A percentile compares a stretch with the other conserved stretches of the same genome.
Evolutionary conservation across 345 rosid species (phyloP).

Genomic region (Clarkia xantiana): DNA sequence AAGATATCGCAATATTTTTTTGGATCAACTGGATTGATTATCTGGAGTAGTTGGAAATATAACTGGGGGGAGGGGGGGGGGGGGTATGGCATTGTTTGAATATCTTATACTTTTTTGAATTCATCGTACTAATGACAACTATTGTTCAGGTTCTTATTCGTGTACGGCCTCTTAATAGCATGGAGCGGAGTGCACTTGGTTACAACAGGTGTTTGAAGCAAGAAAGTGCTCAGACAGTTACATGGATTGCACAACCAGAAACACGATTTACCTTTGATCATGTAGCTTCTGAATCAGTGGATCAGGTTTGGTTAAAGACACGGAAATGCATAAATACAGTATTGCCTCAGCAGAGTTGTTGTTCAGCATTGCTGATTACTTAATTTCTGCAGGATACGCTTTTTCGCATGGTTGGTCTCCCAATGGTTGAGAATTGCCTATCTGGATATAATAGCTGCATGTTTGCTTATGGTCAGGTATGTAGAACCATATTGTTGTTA

Average conservation of each 20-base stretch:
- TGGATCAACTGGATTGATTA: too few relatives aligned
- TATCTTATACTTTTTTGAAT: background rate
- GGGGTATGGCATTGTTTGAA: too few relatives aligned
- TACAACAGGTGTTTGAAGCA: constrained; percentile 81
- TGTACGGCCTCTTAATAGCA: constrained; percentile 73
- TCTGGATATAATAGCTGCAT: constrained; percentile 96
- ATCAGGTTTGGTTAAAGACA: constrained; percentile 44
- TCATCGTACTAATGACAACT: constrained; percentile 7
- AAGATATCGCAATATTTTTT: too few relatives aligned
- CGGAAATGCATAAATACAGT: background rate
- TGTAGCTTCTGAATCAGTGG: constrained; percentile 83
- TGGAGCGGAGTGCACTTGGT: constrained; percentile 61
- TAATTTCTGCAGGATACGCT: constrained; percentile 56
- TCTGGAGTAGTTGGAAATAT: too few relatives aligned
- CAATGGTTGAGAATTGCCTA: constrained; percentile 94
- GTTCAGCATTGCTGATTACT: background rate
- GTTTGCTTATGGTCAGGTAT: constrained; percentile 97
- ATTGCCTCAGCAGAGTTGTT: background rate
- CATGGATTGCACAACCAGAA: constrained; percentile 88
- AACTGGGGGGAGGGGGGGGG: too few relatives aligned
- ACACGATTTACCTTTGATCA: constrained; percentile 77
- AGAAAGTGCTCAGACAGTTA: constrained; percentile 64
- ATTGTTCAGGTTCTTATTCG: constrained; percentile 58
- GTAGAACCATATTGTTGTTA: too few relatives aligned
- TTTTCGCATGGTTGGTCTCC: constrained; percentile 75